Percentiles rank a stretch among this genome's conserved stretches.
Conservation (phyloP, 495 filamentous ascomycete genomes). For the Penicillium lividum region DNA sequence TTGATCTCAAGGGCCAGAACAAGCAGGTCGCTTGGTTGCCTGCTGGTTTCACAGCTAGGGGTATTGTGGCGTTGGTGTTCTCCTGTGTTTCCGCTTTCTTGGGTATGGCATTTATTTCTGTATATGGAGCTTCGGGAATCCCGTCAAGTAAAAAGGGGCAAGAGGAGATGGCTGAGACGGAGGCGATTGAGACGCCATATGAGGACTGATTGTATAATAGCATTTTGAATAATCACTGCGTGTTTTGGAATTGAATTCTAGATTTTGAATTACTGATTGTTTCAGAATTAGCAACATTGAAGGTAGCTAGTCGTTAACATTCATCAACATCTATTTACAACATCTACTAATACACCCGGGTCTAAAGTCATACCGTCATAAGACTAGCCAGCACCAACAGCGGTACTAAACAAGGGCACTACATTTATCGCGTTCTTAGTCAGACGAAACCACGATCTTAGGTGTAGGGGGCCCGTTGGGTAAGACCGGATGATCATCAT, state of each 20-base stretch:
- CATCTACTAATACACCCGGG: background rate
- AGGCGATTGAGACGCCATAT: background rate
- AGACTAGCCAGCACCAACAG: background rate
- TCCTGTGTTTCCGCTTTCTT: conserved; percentile 69
- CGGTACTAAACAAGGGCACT: background rate
- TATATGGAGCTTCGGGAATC: conserved; percentile 56
- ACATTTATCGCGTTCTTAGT: background rate
- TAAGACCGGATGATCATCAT: background rate
- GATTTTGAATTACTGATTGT: background rate
- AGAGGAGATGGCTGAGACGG: background rate
- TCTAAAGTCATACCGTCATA: background rate
- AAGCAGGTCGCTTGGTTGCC: conserved; percentile 57
- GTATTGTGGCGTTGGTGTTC: conserved; percentile 73
- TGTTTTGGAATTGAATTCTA: background rate
- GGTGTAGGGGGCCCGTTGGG: background rate
- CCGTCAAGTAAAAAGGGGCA: background rate
- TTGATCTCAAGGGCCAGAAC: conserved; percentile 67
- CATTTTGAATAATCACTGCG: too few relatives aligned
- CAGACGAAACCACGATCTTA: conserved; percentile 2
- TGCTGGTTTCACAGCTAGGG: conserved; percentile 68
- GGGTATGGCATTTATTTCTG: conserved; percentile 67
- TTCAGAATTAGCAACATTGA: background rate
- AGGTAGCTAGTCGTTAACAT: background rate
- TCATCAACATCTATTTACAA: background rate
- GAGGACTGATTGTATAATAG: background rate